Base-by-base conservation (phyloP, 2,329 filamentous ascomycete genomes). In the Cladosporium sp. region DNA sequence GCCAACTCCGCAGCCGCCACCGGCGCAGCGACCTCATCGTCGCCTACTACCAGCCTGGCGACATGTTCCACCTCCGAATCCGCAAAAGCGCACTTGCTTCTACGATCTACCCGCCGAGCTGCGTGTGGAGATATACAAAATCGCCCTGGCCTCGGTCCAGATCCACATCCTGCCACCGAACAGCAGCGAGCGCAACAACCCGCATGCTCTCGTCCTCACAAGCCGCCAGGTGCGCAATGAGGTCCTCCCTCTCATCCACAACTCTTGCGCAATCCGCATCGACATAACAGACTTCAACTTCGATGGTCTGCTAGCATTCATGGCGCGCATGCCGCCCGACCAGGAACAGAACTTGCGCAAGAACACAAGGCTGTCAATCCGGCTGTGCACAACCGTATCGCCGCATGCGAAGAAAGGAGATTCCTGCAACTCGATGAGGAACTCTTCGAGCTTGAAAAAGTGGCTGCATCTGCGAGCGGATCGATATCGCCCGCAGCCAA, bases 281-380 rank as follows among this genome's bases (percentile, higher is more conserved):
- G 62, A 61, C 22, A 60, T 71, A 56, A 70, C 68, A 22, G 69
- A 71, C 60, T 70, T 71, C 63, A 65, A 69, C 59, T 71, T 71
- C 60, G 63, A 64, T 42, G 65, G 66, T 14, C 51, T 71, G 47
- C 64, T 70, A 49, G 60, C 60, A 9, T 71, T 67, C 67, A 64
- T 70, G 49, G 39, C 54, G 14, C 65, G 68, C 25, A 66, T 71
- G 34, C 69, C 69, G 19, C 65, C 67, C 9, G 51, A 66, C 36
- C 61, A 69, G 43, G 61, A 69, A 37, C 59, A 56, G 51, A 66
- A 66, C 42, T 60, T 71, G 30, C 59, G 58, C 43, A 71, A 69
- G 61, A 70, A 71, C 51, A 51, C 61, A 3, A 51, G 64, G 38
- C 65, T 71, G 20, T 52, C 34, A n/a, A 67, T 71, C 6, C 55